A percentile compares a stretch with the other conserved stretches of the same genome.
Conservation (phyloP, 148 eudicot species). For the Persicaria maculosa region DNA sequence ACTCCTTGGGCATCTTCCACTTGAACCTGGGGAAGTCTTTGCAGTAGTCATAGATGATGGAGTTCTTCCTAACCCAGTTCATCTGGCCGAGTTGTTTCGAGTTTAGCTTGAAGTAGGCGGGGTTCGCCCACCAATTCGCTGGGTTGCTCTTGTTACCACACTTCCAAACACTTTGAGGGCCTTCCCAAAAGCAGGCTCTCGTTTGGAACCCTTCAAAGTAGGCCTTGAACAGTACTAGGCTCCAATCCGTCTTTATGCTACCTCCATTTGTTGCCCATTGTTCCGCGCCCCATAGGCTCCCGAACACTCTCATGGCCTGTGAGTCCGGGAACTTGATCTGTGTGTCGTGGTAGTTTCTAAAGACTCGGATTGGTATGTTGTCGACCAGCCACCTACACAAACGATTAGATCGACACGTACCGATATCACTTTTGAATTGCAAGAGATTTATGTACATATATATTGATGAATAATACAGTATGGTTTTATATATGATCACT, state of each 20-base stretch:
- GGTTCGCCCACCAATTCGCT: constrained; percentile 39
- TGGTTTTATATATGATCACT: constrained; percentile 17
- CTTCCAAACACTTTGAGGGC: constrained; percentile 26
- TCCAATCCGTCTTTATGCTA: constrained; percentile 50
- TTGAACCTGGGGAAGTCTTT: constrained; percentile 34
- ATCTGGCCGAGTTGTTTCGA: constrained; percentile 25
- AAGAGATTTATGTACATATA: background rate
- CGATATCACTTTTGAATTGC: too few species aligned
- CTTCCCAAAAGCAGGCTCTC: constrained; percentile 46
- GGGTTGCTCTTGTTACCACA: constrained; percentile 27
- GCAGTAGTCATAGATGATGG: constrained; percentile 63
- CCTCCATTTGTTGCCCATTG: constrained; percentile 75
- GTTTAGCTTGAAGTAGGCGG: constrained; percentile 19
- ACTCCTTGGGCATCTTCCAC: constrained; percentile 43
- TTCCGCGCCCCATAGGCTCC: constrained; percentile 70
- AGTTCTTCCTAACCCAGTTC: constrained; percentile 37
- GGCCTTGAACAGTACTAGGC: constrained; percentile 40
- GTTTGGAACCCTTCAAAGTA: constrained; percentile 26
- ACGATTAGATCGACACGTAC: too few species aligned
- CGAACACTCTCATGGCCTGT: constrained; percentile 42
- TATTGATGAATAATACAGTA: background rate
- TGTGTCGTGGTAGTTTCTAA: constrained; percentile 42
- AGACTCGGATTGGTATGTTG: constrained; percentile 49
- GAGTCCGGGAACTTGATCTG: constrained; percentile 44
- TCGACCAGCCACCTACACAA: constrained; percentile 60